Percentiles rank a stretch among this genome's conserved stretches.
These are phyloP conservation scores for Aspergillus versicolor DNA, from an alignment of 2,329 filamentous ascomycete genomes.

Conservation along the genomic window DNA sequence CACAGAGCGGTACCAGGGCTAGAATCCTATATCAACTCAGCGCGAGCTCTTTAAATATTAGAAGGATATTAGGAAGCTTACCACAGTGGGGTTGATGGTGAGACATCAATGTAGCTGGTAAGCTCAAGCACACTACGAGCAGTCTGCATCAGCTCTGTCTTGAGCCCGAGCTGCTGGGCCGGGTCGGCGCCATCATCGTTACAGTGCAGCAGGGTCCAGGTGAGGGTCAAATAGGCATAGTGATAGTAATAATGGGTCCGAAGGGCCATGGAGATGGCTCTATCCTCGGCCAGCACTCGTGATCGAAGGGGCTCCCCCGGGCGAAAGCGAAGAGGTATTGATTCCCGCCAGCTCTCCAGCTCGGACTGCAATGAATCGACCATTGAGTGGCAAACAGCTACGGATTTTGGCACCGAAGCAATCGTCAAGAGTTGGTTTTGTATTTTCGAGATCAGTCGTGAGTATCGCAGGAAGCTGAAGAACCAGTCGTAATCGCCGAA, in stretches of 20 bases:
- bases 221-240: conserved; percentile 31
- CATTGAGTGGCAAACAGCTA: conserved; percentile 22
- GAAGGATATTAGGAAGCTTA: conserved; percentile 11
- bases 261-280: conserved; percentile 22
- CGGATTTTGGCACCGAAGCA: conserved; percentile 13
- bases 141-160: conserved; percentile 32
- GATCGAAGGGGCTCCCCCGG: conserved; percentile 27
- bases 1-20: conserved; percentile 37
- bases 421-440: conserved; percentile 38
- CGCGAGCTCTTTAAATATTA: background rate
- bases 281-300: conserved; percentile 7
- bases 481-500: conserved; percentile 41
- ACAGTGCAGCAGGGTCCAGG: conserved; percentile 28
- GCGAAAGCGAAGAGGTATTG: conserved; percentile 31
- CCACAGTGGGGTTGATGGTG: conserved; percentile 36
- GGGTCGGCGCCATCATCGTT: background rate
- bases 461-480: conserved; percentile 29
- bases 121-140: conserved; percentile 36
- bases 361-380: conserved; percentile 21
- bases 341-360: conserved; percentile 34
- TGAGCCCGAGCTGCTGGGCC: background rate
- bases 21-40: conserved; percentile 25
- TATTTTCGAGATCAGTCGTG: conserved; percentile 33
- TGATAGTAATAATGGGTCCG: conserved; percentile 35
- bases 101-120: conserved; percentile 34